Base-by-base conservation (phyloP, 106 monocot genomes). In the Ottelia alismoides region DNA sequence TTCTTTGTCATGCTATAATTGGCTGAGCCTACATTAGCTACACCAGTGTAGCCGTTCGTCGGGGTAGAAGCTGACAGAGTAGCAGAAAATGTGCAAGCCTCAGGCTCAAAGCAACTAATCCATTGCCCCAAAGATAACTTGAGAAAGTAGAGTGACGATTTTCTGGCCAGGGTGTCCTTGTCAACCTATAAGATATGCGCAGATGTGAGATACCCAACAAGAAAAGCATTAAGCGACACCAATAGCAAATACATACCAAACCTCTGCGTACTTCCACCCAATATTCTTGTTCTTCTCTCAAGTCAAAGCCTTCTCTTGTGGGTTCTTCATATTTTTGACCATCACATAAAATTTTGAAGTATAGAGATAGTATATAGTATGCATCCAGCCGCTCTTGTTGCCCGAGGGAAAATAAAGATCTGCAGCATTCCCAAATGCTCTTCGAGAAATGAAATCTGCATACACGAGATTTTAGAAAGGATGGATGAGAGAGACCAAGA, bases 241-340 rank as follows among this genome's bases (percentile, higher is more conserved):
- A n/a, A n/a, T n/a, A n/a, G n/a, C n/a, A n/a, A n/a, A n/a, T n/a
- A n/a, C n/a, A n/a, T 74, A 93, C 87, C 83, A 93, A 65, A 63
- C 93, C 93, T 58, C 48, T 73, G 11, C 56, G 72, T 21, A 88
- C 78, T 70, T 84, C 77, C n/a, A 73, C 64, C 93, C 93, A 88
- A 50, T 87, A 78, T 22, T 77, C 68, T 45, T 60, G 65, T 49
- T 66, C 53, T 45, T 27, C 25, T 64, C 50, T 71, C 31, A 93
- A 10, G 57, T 80, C 67, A 63, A 75, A 77, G 22, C 58, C 61
- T 31, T 72, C 58, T 62, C 2, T 28, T n/a, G 52, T 22, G 0
- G 47, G 16, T 28, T 23, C 47, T 51, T 49, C 51, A 51, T 45
- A 21, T 3, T 19, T 60, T 20, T 65, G 35, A 3, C 2, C 40